Evolutionary conservation across 129 eudicot genomes (phyloP).

Genomic region (Pseudognaphalium luteoalbum): DNA sequence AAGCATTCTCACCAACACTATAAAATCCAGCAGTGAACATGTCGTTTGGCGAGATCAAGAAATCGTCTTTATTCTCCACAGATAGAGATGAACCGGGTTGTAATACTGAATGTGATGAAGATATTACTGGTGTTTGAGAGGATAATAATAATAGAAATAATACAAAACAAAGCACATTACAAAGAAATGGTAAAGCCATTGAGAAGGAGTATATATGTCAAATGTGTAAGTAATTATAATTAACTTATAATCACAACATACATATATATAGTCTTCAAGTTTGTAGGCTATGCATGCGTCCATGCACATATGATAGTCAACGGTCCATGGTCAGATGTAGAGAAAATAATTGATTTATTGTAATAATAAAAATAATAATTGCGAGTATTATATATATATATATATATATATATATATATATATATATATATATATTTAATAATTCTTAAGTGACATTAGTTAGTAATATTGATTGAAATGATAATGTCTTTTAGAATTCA

Average conservation of each 20-base stretch:
- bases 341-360: background rate
- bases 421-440: too few relatives aligned
- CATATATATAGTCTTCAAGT: background rate
- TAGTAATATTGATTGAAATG: too few relatives aligned
- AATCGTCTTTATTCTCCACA: slow-evolving; percentile 28
- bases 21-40: slow-evolving; percentile 48
- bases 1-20: slow-evolving; percentile 49
- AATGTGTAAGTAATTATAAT: slow-evolving; percentile 15
- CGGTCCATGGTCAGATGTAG: slow-evolving; percentile 2
- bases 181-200: slow-evolving; percentile 12
- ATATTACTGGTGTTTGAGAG: slow-evolving; percentile 14
- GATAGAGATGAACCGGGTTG: slow-evolving; percentile 36
- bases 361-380: too few relatives aligned
- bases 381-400: too few relatives aligned
- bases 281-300: background rate
- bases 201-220: background rate
- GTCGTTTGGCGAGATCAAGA: slow-evolving; percentile 38
- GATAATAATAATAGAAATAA: background rate
- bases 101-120: slow-evolving; percentile 12
- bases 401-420: too few relatives aligned
- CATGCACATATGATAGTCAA: background rate
- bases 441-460: too few relatives aligned
- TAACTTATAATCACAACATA: slow-evolving; percentile 12
- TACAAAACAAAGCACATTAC: slow-evolving; percentile 16
- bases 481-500: too few relatives aligned